A percentile compares a stretch with the other conserved stretches of the same genome.
Conservation (phyloP, 345 rosid species). For the Physaria fendleri region DNA sequence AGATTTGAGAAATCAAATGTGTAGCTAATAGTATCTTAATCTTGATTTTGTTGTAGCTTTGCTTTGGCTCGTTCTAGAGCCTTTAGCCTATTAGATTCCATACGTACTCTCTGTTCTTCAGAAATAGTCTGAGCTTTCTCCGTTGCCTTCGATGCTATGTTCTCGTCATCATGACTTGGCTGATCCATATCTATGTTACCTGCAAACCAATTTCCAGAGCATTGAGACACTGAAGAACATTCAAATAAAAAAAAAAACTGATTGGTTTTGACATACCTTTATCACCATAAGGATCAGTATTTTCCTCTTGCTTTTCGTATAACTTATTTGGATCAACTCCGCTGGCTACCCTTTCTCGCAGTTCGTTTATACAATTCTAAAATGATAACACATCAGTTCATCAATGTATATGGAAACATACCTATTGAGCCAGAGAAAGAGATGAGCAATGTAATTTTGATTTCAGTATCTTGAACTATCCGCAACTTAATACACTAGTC, state of each 20-base stretch:
- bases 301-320: slow-evolving; percentile 40
- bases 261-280: slow-evolving; percentile 41
- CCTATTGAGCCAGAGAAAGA: no score
- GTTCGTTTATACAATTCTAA: slow-evolving; percentile 62
- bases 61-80: slow-evolving; percentile 79
- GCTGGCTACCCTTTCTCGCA: slow-evolving; percentile 74
- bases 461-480: no score
- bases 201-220: slow-evolving; percentile 4
- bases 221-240: neutral
- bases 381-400: neutral
- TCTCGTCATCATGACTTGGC: slow-evolving; percentile 27
- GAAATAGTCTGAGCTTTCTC: slow-evolving; percentile 61
- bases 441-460: no score
- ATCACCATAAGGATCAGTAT: slow-evolving; percentile 31
- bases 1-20: neutral
- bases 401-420: no score
- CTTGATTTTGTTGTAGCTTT: slow-evolving; percentile 32
- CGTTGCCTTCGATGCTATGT: slow-evolving; percentile 40
- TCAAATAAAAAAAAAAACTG: neutral
- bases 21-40: neutral
- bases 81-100: slow-evolving; percentile 78
- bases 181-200: slow-evolving; percentile 35
- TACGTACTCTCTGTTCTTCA: slow-evolving; percentile 75
- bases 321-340: slow-evolving; percentile 82
- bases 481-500: no score